Base-by-base conservation (phyloP, 2,329 filamentous ascomycete genomes). In the Dothistroma septosporum region DNA sequence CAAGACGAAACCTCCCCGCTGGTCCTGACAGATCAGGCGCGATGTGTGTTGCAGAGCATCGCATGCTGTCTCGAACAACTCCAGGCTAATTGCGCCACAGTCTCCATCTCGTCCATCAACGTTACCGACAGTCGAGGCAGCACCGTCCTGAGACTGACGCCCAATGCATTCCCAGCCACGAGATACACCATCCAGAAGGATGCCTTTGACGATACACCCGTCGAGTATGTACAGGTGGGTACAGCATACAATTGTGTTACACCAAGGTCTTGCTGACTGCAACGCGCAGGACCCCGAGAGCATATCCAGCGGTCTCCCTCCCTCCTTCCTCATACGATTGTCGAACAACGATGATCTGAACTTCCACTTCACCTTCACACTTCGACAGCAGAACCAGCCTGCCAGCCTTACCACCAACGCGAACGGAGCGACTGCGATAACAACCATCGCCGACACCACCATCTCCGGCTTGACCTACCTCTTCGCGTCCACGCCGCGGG, bases 401-500 rank as follows among this genome's bases (percentile, higher is more conserved):
- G 78, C 67, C 78, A 58, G 58, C 19, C 58, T 61, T 14, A 58
- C 59, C 12, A 53, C 59, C 12, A 53, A 49, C 2, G 55, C 54
- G 19, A 68, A 53, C 44, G 61, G 55, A 14, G 57, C 61, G 11
- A 62, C 61, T 11, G 54, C 66, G 14, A 60, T 69, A 4, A 74
- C 79, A 11, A 76, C 78, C 57, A 69, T 79, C 5, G 73, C 80
- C 53, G 92, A 97, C 70, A 94, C 92, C 2, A 82, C 83, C 58
- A 89, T 99, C 70, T 92, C 88, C 62, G 92, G 93, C 55, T 82
- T 99, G 63, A 99, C 94, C 9, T 97, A 92, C 74, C 89, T 95
- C 64, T 93, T 93, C 75, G 93, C 91, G 47, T 91, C 92, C 0
- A 96, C 87, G 56, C 79, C 86, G 33, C 89, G 85, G 76, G 94